Evolutionary conservation across 139 green algal genomes (phyloP).

Genomic region (Mesostigma viride): DNA sequence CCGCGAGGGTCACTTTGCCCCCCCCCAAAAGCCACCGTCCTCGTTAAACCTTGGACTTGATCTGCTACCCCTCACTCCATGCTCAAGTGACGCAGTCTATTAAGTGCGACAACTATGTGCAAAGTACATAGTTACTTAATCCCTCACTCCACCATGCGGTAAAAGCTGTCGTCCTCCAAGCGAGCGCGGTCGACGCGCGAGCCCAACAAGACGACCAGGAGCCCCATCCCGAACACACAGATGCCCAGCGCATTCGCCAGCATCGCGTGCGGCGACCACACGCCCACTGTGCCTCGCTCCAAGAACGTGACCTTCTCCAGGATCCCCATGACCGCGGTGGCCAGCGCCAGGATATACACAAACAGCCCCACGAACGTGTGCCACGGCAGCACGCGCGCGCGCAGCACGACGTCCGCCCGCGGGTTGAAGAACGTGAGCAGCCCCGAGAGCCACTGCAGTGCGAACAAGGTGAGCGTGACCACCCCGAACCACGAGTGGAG

Average conservation of each 20-base stretch:
- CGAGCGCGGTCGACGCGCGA: neutral
- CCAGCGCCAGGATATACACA: conserved; percentile 25
- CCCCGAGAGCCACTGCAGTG: conserved; percentile 26
- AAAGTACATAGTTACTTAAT: too few species aligned
- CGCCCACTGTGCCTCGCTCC: neutral
- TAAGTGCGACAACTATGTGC: too few species aligned
- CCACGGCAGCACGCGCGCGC: conserved; percentile 15
- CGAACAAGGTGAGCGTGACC: conserved; percentile 20
- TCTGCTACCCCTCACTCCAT: too few species aligned
- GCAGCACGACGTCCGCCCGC: neutral
- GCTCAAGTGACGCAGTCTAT: too few species aligned
- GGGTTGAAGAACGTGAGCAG: conserved; percentile 26
- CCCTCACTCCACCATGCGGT: too few species aligned
- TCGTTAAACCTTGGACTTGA: too few species aligned
- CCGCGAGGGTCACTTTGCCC: too few species aligned
- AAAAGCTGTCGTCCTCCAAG: too few species aligned
- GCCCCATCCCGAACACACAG: conserved; percentile 13
- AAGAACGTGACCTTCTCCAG: conserved; percentile 32
- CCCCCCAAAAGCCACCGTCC: too few species aligned
- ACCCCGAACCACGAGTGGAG: conserved; percentile 32
- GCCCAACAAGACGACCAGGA: conserved; percentile 13
- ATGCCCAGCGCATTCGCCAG: conserved; percentile 21
- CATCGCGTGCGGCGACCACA: neutral
- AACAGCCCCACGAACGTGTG: conserved; percentile 27
- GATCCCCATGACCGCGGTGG: conserved; percentile 16